Conservation (phyloP, 495 filamentous ascomycete genomes). For the Penicillium riverlandense region DNA sequence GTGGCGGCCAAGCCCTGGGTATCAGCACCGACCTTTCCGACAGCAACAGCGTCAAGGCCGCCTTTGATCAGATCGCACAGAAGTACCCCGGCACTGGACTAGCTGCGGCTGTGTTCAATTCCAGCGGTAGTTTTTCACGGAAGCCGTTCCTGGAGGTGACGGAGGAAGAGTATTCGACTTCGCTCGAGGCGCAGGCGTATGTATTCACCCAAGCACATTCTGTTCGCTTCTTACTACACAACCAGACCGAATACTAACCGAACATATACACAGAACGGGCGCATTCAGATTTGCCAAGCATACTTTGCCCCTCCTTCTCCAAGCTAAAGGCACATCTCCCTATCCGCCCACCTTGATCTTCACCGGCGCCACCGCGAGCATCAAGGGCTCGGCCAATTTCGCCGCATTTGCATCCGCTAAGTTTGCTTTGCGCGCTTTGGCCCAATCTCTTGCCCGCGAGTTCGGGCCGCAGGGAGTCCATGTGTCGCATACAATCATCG, state of each 20-base stretch:
- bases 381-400: constrained; percentile 67
- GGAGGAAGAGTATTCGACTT: constrained; percentile 53
- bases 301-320: constrained; percentile 64
- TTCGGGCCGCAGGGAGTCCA: constrained; percentile 88
- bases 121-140: constrained; percentile 56
- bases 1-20: constrained; percentile 67
- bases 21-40: constrained; percentile 68
- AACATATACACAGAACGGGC: constrained; percentile 47
- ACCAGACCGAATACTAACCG: background rate
- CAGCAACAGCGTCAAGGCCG: constrained; percentile 50
- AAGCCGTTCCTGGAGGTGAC: constrained; percentile 79
- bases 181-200: constrained; percentile 55
- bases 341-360: constrained; percentile 78
- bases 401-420: constrained; percentile 70
- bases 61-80: constrained; percentile 61
- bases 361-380: constrained; percentile 76
- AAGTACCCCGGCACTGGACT: constrained; percentile 40
- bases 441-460: constrained; percentile 75
- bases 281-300: constrained; percentile 74
- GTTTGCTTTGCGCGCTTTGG: constrained; percentile 71
- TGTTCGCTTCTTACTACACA: background rate
- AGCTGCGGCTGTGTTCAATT: constrained; percentile 81
- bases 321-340: constrained; percentile 36
- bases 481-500: constrained; percentile 77
- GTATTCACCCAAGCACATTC: constrained; percentile 11